Evolutionary conservation across 129 eudicot genomes (phyloP), one percentile per base, ranked within the genome.

Genomic region (Arctium lappa): DNA sequence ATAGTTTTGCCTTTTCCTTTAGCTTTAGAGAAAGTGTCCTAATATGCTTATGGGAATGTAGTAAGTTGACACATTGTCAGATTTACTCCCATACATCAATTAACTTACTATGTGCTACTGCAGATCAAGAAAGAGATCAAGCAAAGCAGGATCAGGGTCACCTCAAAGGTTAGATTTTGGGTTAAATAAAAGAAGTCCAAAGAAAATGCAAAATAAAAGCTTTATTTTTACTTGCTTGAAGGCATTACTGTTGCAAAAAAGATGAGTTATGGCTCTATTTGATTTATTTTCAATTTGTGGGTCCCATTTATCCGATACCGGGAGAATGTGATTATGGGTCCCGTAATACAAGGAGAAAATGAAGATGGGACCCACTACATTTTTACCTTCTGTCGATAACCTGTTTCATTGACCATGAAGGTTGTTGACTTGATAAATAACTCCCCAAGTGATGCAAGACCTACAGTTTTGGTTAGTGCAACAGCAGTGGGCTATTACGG

Each of bases 401-500:
- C 1, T 31, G 8, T 53, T 79, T 81, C 13, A 36, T 36, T 81
- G 66, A 31, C 30, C 62, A 44, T 89, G 88, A 76, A 95, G 98
- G 97, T 95, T 78, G 97, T 95, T 53, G 97, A 91, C 60, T 60
- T 85, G 73, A 95, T 95, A 80, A 95, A 95, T 78, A 81, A 76
- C 66, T 91, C 91, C 72, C 79, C 81, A 78, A 88, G 80, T 80
- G 93, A 91, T 38, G 76, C 80, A 83, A 89, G 98, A 69, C 97
- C 98, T 75, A 77, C 50, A 63, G 97, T 95, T 86, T 87, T 95
- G 80, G 89, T 95, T 77, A 95, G 97, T 90, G 99, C 98, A 63
- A 91, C 97, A 48, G 99, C 99, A 31, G 97, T 95, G 69, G 99
- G 99, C 42, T 95, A 95, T 87, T 95, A 95, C 76, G 99, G 98